These are phyloP conservation scores for Neckera pumila DNA, from an alignment of 225 moss, liverwort and hornwort species.

Conservation along the genomic window DNA sequence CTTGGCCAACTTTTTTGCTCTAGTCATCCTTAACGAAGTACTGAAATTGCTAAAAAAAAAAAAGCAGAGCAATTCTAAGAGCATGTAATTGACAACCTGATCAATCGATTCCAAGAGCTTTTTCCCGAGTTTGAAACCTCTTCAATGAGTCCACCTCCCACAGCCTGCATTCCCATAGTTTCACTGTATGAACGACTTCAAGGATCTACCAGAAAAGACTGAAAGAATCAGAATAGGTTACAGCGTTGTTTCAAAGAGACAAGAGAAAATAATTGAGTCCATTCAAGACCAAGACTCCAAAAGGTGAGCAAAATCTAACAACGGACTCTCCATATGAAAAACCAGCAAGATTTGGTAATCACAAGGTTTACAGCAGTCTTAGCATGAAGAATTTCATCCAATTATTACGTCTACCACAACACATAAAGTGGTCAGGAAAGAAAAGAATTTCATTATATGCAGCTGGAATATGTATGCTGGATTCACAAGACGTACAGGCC, in stretches of 20 bases:
- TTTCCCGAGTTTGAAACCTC: constrained; percentile 31
- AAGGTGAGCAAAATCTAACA: neutral
- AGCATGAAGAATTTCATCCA: neutral
- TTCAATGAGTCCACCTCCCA: constrained; percentile 40
- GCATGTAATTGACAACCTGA: constrained; percentile 7
- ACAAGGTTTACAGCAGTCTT: constrained; percentile 30
- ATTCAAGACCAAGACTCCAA: neutral
- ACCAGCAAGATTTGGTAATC: constrained; percentile 32
- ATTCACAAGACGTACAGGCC: neutral
- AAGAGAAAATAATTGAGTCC: neutral
- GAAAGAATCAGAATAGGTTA: neutral
- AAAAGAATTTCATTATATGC: neutral
- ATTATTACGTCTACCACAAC: neutral
- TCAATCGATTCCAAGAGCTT: constrained; percentile 28
- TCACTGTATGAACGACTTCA: neutral
- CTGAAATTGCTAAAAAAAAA: neutral
- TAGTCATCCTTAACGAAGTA: neutral
- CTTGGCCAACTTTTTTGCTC: too few species aligned
- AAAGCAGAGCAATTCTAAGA: neutral
- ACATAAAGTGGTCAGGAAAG: neutral
- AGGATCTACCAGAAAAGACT: neutral
- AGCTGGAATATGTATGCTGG: neutral
- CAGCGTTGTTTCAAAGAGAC: neutral
- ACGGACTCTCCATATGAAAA: constrained; percentile 30
- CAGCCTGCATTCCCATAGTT: constrained; percentile 14